phyloP scores from a whole-genome alignment of 2,329 filamentous ascomycete species.

The Orbilia javanica region DNA sequence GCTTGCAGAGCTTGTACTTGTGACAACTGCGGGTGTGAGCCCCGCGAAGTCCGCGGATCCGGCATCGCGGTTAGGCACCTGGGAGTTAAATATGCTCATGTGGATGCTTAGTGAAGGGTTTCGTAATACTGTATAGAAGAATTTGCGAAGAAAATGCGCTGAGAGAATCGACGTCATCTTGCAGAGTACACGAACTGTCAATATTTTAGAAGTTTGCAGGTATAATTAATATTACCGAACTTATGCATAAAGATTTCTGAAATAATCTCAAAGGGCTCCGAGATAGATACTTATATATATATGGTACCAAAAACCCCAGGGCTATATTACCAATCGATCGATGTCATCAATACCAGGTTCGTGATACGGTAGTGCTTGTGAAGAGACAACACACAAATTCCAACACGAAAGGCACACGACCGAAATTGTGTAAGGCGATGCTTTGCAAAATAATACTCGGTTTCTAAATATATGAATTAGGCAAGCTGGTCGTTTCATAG shows the following conservation, averaged over 20 bases:
- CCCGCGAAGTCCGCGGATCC: conserved; percentile 34
- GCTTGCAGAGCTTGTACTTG: neutral
- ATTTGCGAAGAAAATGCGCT: neutral
- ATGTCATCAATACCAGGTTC: too few relatives aligned
- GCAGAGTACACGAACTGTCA: too few relatives aligned
- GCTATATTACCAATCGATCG: too few relatives aligned
- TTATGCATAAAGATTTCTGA: too few relatives aligned
- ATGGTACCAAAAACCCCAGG: too few relatives aligned
- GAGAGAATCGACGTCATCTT: neutral
- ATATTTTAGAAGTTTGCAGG: too few relatives aligned
- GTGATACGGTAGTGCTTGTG: neutral
- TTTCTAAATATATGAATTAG: neutral
- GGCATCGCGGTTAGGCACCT: neutral
- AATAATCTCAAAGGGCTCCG: too few relatives aligned
- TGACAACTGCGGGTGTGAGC: conserved; percentile 12
- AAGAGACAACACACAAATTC: neutral
- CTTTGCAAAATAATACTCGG: neutral
- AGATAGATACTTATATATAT: too few relatives aligned
- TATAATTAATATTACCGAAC: too few relatives aligned
- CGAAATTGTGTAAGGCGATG: neutral
- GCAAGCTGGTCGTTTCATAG: too few relatives aligned
- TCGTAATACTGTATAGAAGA: neutral
- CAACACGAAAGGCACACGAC: neutral
- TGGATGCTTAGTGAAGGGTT: neutral
- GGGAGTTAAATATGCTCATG: neutral